Conservation (phyloP, 31 red algal genomes). For the Bonnemaisonia californica region DNA sequence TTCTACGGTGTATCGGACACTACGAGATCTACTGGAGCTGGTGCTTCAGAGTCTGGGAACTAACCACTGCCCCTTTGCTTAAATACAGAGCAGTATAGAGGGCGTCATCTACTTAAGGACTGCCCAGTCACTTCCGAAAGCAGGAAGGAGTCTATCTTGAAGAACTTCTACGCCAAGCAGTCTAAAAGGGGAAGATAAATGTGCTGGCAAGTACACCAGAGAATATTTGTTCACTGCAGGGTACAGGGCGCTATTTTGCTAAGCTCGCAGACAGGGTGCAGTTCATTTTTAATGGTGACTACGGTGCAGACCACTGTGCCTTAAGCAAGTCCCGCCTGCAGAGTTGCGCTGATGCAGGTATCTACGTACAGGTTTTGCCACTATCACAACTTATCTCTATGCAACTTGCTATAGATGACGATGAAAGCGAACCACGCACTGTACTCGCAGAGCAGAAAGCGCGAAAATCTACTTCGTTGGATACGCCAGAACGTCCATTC, state of each 20-base stretch:
- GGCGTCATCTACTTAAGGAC: too few relatives aligned
- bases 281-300: background rate
- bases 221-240: too few relatives aligned
- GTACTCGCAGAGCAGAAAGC: background rate
- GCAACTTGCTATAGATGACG: background rate
- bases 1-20: too few relatives aligned
- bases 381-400: background rate
- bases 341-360: background rate
- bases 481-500: background rate
- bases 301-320: slow-evolving; percentile 2
- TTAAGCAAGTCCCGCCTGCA: too few relatives aligned
- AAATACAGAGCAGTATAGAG: too few relatives aligned
- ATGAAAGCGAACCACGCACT: background rate
- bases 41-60: too few relatives aligned
- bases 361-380: background rate
- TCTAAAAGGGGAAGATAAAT: too few relatives aligned
- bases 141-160: too few relatives aligned
- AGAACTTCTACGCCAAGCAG: too few relatives aligned
- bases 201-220: background rate
- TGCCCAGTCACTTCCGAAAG: too few relatives aligned
- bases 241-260: background rate
- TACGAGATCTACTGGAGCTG: too few relatives aligned
- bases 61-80: too few relatives aligned
- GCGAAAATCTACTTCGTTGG: background rate
- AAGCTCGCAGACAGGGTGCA: background rate